These are phyloP conservation scores for Pouteria glomerata DNA, from an alignment of 148 eudicot species.

Conservation along the genomic window DNA sequence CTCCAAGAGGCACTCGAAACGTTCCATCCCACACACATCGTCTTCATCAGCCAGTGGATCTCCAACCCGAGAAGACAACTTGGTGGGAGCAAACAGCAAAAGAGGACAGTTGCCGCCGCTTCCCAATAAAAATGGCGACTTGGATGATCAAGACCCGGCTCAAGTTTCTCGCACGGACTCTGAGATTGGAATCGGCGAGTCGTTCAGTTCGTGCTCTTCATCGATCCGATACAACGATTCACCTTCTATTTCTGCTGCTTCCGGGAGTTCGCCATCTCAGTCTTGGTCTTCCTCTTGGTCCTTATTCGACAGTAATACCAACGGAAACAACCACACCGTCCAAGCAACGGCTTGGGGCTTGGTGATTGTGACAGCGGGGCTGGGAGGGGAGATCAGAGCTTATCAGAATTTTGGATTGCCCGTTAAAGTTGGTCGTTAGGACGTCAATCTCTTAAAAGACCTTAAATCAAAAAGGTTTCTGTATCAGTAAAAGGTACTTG, in stretches of 20 bases:
- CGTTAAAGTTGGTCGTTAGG: slow-evolving; percentile 62
- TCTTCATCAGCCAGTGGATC: slow-evolving; percentile 29
- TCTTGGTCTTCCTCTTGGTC: too few species aligned
- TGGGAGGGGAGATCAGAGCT: slow-evolving; percentile 81
- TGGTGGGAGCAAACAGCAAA: too few species aligned
- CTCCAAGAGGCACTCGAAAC: slow-evolving; percentile 55
- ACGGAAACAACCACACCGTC: slow-evolving; percentile 30
- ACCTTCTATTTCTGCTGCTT: slow-evolving; percentile 50
- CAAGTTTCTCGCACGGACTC: slow-evolving; percentile 42
- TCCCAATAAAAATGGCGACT: slow-evolving; percentile 20
- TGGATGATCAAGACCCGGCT: slow-evolving; percentile 38
- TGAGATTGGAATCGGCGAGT: slow-evolving; percentile 48
- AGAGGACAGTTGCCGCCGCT: slow-evolving; percentile 58
- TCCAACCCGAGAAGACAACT: slow-evolving; percentile 45
- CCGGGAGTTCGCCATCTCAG: slow-evolving; percentile 27
- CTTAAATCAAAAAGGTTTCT: slow-evolving; percentile 29
- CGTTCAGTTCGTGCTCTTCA: slow-evolving; percentile 23
- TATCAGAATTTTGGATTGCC: slow-evolving; percentile 93
- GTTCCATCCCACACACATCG: slow-evolving; percentile 24
- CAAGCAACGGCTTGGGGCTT: slow-evolving; percentile 94
- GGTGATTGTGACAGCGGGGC: slow-evolving; percentile 85
- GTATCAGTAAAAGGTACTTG: too few species aligned
- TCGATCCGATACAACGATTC: slow-evolving; percentile 55
- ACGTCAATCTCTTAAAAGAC: slow-evolving; percentile 44
- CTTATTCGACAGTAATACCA: slow-evolving; percentile 34